Percentiles rank a stretch among this genome's conserved stretches.
These are phyloP conservation scores for Wakefieldia striispora DNA, from an alignment of 768 basidiomycete species.

Conservation along the genomic window DNA sequence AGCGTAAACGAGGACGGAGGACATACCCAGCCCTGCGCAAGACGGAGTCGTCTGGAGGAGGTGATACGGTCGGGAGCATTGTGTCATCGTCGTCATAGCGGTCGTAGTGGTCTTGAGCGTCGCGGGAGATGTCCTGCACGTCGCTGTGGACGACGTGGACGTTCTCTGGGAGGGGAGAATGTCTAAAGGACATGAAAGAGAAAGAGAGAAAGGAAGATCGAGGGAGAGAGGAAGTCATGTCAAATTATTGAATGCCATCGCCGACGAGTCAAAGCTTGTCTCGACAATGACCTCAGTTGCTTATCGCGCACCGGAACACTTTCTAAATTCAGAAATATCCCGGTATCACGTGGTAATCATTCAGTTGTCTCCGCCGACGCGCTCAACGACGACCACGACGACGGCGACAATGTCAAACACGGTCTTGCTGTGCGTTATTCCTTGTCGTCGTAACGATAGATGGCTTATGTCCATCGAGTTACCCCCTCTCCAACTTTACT, in stretches of 20 bases:
- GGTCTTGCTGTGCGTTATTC: constrained; percentile 43
- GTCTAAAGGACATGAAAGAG: constrained; percentile 11
- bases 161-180: not conserved
- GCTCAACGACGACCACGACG: constrained; percentile 22
- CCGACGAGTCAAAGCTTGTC: not conserved
- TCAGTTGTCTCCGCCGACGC: constrained; percentile 7
- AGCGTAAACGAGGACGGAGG: not conserved
- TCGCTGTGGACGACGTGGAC: not conserved
- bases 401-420: constrained; percentile 48
- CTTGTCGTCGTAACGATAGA: not conserved
- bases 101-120: not conserved
- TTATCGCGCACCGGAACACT: not conserved
- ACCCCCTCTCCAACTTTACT: constrained; percentile 87
- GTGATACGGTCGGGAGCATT: constrained; percentile 18
- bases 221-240: not conserved
- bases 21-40: constrained; percentile 58
- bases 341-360: constrained; percentile 20
- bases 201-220: not conserved
- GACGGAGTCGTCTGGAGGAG: constrained; percentile 37
- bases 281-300: no score
- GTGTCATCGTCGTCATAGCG: constrained; percentile 12
- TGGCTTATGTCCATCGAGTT: constrained; percentile 39
- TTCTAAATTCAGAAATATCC: constrained; percentile 4
- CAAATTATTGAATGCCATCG: not conserved
- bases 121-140: not conserved